A percentile compares a stretch with the other conserved stretches of the same genome.
These are phyloP conservation scores for Ganoderma boninense DNA, from an alignment of 1,284 basidiomycete genomes.

Conservation along the genomic window DNA sequence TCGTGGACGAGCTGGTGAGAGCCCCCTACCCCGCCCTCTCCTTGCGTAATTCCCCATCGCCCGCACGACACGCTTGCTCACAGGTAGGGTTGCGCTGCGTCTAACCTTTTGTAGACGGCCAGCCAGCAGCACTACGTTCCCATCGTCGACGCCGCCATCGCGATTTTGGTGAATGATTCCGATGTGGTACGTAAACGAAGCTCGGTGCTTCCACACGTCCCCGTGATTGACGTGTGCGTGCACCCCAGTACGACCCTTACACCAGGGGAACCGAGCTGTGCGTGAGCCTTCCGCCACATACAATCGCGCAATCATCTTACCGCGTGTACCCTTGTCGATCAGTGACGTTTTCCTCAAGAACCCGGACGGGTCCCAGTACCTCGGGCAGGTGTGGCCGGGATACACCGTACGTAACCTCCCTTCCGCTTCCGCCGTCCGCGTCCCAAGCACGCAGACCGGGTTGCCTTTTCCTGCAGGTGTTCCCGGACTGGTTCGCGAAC, in stretches of 20 bases:
- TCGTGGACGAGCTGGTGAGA: conserved; percentile 67
- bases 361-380: conserved; percentile 69
- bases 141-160: conserved; percentile 47
- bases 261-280: conserved; percentile 51
- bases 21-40: neutral
- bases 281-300: conserved; percentile 20
- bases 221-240: conserved; percentile 27
- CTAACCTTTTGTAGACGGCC: conserved; percentile 34
- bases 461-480: conserved; percentile 42
- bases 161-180: conserved; percentile 45
- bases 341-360: conserved; percentile 74
- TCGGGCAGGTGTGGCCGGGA: conserved; percentile 74
- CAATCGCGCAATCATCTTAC: neutral
- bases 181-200: conserved; percentile 46
- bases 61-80: neutral
- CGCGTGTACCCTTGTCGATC: conserved; percentile 1
- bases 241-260: conserved; percentile 54
- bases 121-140: conserved; percentile 50
- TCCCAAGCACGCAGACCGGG: neutral
- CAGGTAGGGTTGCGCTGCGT: neutral
- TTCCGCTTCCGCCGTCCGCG: neutral
- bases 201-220: conserved; percentile 14
- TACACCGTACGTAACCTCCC: conserved; percentile 47
- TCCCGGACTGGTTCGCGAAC: conserved; percentile 76
- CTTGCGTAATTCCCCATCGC: neutral